These are phyloP conservation scores for Pichia cephalocereana DNA, from an alignment of 805 yeast genomes.

Conservation along the genomic window DNA sequence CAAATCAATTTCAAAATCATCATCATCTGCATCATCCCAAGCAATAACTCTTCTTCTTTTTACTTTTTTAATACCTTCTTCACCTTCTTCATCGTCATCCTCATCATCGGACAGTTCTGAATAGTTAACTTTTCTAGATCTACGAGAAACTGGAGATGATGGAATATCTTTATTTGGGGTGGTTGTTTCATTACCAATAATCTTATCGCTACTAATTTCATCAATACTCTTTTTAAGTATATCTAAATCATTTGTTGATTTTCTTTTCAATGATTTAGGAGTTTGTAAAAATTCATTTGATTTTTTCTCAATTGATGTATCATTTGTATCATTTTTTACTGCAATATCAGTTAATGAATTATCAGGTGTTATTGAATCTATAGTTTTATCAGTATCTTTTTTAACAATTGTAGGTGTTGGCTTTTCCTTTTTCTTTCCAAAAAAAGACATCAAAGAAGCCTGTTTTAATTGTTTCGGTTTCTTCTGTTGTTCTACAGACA, in stretches of 20 bases:
- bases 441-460: constrained; percentile 25
- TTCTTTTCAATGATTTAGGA: constrained; percentile 8
- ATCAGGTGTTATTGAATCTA: constrained; percentile 19
- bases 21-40: constrained; percentile 17
- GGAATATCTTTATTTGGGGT: constrained; percentile 6
- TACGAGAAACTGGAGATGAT: constrained; percentile 15
- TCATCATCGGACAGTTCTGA: constrained; percentile 16
- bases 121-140: constrained; percentile 12
- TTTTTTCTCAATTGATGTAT: not conserved
- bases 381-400: not conserved
- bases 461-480: constrained; percentile 18
- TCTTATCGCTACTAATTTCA: not conserved
- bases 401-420: not conserved
- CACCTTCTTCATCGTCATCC: constrained; percentile 12
- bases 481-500: constrained; percentile 1
- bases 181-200: not conserved
- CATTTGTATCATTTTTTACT: not conserved
- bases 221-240: not conserved
- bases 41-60: constrained; percentile 9
- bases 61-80: constrained; percentile 1
- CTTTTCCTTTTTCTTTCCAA: constrained; percentile 10
- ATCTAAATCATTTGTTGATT: not conserved
- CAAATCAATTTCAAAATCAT: constrained; percentile 11
- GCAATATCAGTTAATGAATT: constrained; percentile 14
- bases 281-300: constrained; percentile 2